Evolutionary conservation across 1,284 basidiomycete genomes (phyloP), one percentile per base, ranked within the genome.

Genomic region (Wolfiporia cocos): DNA sequence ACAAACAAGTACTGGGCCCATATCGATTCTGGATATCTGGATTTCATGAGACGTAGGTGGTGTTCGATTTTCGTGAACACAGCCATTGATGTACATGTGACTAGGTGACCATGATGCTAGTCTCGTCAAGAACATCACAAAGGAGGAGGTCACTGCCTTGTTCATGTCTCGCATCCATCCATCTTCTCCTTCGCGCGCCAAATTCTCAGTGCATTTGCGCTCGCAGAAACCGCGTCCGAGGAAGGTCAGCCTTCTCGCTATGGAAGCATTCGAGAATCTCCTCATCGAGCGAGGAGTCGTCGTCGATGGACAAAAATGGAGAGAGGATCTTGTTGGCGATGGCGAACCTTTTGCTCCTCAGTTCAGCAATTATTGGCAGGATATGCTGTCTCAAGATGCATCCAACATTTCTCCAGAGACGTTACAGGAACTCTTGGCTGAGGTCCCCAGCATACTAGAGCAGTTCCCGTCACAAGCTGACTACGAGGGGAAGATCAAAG

Each of bases 141-240:
- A 92, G 65, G 65, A 79, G 5, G 89, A 97, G 20, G 73, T 98
- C 26, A 49, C 91, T n/a, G 61, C 73, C 5, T 65, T 97, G 39
- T 93, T 92, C 73, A 68, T 77, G 47, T 67, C 70, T 19, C 73
- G 75, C 43, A 76, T 92, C 34, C 82, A 92, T 60, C 85, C 85
- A 1, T 75, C 74, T 1, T 89, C 87, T 0, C 50, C 69, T 22
- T 72, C 68, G 2, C 78, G 91, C 32, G 70, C 81, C 28, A 95
- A 95, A 62, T 64, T 95, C 21, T 90, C 92, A 0, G 67, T 92
- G 14, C 92, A 96, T 54, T 67, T 91, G 60, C 66, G 70, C 37
- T 90, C 91, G 4, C 80, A 81, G 54, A 84, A 78, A 56, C 68
- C 75, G 3, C 70, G 64, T 6, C 62, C 71, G 4, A 70, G 69